Conservation (phyloP, 106 monocot species). For the Allium cepa region DNA sequence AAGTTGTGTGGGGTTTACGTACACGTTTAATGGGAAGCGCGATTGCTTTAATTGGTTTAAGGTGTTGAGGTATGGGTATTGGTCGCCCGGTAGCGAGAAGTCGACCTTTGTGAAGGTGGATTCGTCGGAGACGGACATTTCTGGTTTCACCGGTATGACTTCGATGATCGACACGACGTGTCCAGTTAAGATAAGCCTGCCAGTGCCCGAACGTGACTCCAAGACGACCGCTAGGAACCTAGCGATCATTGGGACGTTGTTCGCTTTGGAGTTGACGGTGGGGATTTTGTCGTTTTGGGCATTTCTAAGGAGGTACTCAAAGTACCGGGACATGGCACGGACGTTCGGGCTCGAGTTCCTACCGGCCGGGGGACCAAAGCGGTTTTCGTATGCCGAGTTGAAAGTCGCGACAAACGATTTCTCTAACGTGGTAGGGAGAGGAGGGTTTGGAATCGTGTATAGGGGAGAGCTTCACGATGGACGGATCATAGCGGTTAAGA, state of each 20-base stretch:
- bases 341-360: constrained; percentile 56
- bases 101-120: constrained; percentile 39
- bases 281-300: constrained; percentile 63
- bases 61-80: constrained; percentile 27
- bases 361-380: constrained; percentile 49
- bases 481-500: constrained; percentile 53
- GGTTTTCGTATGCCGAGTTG: constrained; percentile 53
- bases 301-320: constrained; percentile 57
- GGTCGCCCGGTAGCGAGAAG: constrained; percentile 41
- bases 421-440: constrained; percentile 39
- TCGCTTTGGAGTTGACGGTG: constrained; percentile 50
- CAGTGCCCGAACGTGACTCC: constrained; percentile 19
- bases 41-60: constrained; percentile 18
- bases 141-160: constrained; percentile 50
- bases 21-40: constrained; percentile 23
- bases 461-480: constrained; percentile 44
- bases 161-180: constrained; percentile 45
- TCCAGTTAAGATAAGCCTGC: constrained; percentile 32
- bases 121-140: constrained; percentile 13
- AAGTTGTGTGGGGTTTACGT: constrained; percentile 52
- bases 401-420: constrained; percentile 52
- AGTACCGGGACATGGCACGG: constrained; percentile 76
- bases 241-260: constrained; percentile 32
- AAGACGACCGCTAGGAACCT: constrained; percentile 28
- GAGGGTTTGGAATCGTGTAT: constrained; percentile 52